Percentiles rank a stretch among this genome's conserved stretches.
These are phyloP conservation scores for Verticillium albo-atrum DNA, from an alignment of 2,329 filamentous ascomycete genomes.

Conservation along the genomic window DNA sequence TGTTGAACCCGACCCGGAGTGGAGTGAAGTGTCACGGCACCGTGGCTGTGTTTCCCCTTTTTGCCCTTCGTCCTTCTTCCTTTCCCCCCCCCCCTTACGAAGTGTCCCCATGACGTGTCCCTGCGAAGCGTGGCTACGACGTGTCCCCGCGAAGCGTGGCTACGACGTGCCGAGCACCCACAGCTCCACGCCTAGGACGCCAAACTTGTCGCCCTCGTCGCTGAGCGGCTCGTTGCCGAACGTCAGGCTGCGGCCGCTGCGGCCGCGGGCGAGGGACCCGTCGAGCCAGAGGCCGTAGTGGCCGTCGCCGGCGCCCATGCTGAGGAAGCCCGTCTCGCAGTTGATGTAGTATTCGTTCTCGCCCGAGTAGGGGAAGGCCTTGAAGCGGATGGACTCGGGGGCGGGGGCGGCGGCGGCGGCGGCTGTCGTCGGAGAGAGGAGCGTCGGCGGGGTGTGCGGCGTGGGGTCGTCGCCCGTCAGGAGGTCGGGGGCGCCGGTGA, in stretches of 20 bases:
- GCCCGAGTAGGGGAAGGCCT: conserved; percentile 93
- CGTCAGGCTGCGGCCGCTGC: conserved; percentile 80
- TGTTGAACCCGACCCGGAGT: too few relatives aligned
- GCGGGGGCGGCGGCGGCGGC: conserved; percentile 27
- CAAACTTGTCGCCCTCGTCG: conserved; percentile 89
- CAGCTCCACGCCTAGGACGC: conserved; percentile 83
- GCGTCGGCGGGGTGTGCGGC: conserved; percentile 1
- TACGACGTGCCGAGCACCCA: conserved; percentile 73
- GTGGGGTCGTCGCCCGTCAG: neutral
- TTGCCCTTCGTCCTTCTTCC: neutral
- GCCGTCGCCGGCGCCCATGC: conserved; percentile 82
- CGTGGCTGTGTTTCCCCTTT: too few relatives aligned
- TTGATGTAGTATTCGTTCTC: conserved; percentile 96
- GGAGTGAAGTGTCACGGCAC: too few relatives aligned
- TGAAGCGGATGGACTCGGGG: conserved; percentile 82
- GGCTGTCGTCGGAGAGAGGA: neutral
- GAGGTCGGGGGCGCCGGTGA: too few relatives aligned
- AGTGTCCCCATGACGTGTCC: too few relatives aligned
- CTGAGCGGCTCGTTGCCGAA: conserved; percentile 94
- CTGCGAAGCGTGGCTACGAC: too few relatives aligned
- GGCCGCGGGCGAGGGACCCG: conserved; percentile 75
- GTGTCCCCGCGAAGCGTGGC: too few relatives aligned
- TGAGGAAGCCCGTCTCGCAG: conserved; percentile 80
- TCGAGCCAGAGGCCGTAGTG: conserved; percentile 94
- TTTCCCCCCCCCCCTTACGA: neutral